Base-by-base conservation (phyloP, 768 basidiomycete genomes). In the Ramaria sp. region DNA sequence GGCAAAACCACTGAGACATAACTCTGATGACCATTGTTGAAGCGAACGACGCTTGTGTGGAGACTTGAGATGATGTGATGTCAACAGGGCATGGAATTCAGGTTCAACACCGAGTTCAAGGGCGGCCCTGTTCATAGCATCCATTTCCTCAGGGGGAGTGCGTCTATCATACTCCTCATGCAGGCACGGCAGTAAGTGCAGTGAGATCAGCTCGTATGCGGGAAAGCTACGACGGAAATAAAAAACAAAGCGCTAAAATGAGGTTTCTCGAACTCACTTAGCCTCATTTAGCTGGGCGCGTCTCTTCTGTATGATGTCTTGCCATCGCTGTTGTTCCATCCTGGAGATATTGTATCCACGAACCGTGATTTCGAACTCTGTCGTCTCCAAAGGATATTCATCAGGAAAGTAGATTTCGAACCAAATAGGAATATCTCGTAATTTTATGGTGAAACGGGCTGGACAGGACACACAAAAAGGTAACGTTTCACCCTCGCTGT, bases 61-160 rank as follows among this genome's bases (percentile, higher is more conserved):
- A 52, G 88, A 82, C 41, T 81, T 69, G 54, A 86, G 77, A 66
- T 86, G 84, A 68, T 90, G 86, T 0, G 88, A 88, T 1, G 82
- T 84, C 52, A 88, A 73, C 1, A 88, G 75, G 20, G 78, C 78
- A 63, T 88, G 86, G 59, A 76, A 81, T 15, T 63, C 61, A 20
- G 38, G 56, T 33, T 42, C 56, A 51, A 19, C 7, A 12, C 17
- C 17, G 6, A 31, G 39, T 15, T 33, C 46, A 7, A 56, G 54
- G 22, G 11, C 17, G 17, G n/a, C 4, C 11, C 11, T 43, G 42
- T 19, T 43, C 42, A 56, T 13, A 1, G 57, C 19, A 3, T 49
- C 20, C 15, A 15, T 39, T 30, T 1, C 10, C 11, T 49, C 12
- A 17, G 57, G 22, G 34, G 47, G 31, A 56, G 31, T 43, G 53